Conservation (phyloP, 768 basidiomycete species). For the Tulasnella sp. region DNA sequence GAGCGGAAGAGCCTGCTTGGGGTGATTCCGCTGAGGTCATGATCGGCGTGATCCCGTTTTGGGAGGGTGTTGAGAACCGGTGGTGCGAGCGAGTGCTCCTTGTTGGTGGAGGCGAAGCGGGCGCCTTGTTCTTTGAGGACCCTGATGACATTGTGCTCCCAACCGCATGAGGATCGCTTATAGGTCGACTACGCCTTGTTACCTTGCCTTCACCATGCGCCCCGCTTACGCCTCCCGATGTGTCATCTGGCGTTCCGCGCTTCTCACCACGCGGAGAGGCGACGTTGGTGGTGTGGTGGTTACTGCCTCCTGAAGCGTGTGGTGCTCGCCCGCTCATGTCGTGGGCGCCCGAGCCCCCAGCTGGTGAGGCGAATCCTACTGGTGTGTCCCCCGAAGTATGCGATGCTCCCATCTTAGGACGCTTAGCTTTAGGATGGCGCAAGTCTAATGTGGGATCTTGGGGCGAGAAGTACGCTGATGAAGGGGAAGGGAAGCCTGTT, state of each 20-base stretch:
- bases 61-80: neutral
- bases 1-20: neutral
- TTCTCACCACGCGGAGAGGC: neutral
- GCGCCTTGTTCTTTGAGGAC: neutral
- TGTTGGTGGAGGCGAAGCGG: neutral
- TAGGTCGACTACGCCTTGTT: conserved; percentile 1
- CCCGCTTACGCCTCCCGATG: neutral
- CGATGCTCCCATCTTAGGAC: neutral
- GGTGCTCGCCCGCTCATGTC: neutral
- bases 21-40: neutral
- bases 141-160: conserved; percentile 2
- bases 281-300: neutral
- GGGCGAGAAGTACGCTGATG: conserved; percentile 64
- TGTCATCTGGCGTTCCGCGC: neutral
- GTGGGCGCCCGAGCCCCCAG: neutral
- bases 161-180: conserved; percentile 21
- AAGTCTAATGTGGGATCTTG: conserved; percentile 65
- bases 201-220: conserved; percentile 20
- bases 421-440: conserved; percentile 44
- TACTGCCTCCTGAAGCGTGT: conserved; percentile 13
- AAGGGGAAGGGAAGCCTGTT: conserved; percentile 41
- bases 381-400: neutral
- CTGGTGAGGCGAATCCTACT: neutral
- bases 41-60: neutral
- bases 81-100: neutral